Base-by-base conservation (phyloP, 345 rosid genomes). In the Citropsis articulata region DNA sequence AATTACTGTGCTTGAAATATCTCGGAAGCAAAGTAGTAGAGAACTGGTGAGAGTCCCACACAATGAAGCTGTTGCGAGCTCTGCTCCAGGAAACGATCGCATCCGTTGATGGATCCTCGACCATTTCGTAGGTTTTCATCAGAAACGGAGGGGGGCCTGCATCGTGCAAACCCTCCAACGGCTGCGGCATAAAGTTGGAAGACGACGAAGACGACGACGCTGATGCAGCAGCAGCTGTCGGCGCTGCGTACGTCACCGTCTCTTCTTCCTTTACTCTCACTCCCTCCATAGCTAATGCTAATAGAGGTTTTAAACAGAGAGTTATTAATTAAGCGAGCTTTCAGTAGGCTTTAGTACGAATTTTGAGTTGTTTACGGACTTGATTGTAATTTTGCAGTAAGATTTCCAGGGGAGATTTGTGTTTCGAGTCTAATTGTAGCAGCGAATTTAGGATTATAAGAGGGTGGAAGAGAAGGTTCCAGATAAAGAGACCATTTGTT, bases 71-170 rank as follows among this genome's bases (percentile, higher is more conserved):
- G 72, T 87, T 89, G 60, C 89, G 90, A 33, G 76, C 86, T 61
- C 24, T 75, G 72, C 94, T 90, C 94, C 97, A 90, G 1, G 97
- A 88, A 30, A 92, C 94, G 31, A 90, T 84, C 22, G 83, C 30
- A 48, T 92, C 93, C 14, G 94, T 87, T 21, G 85, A 85, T 9
- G 91, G 87, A 69, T 92, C 94, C 69, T 88, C 94, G 66, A 90
- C 93, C 85, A 92, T 88, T 6, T 92, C 97, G 69, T 78, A 90
- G 7, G 94, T 92, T 87, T 90, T 92, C 7, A 84, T 88, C 74
- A 92, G 83, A 83, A 92, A 92, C 3, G 97, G 94, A 7, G 94
- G 94, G 19, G 98, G 97, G 18, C 97, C 98, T 7, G 76, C 83
- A 63, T 94, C 98, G 72, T 89, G 81, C 4, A 94, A 81, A 7